Conservation (phyloP, 2,329 filamentous ascomycete genomes). For the Fusarium humuli region DNA sequence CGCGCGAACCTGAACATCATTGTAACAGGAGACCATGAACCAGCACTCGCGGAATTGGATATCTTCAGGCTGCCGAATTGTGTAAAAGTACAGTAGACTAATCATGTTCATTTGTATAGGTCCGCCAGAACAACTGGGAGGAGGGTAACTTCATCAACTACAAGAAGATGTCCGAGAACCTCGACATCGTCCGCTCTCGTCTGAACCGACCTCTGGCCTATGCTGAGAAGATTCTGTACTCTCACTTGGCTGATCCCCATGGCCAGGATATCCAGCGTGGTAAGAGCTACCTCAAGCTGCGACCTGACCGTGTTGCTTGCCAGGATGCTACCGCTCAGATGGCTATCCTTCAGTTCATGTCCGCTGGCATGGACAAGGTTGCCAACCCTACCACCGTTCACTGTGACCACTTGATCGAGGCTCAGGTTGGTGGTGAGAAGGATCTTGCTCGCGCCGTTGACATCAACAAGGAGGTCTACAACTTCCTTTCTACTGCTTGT, state of each 20-base stretch:
- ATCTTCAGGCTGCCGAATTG: not conserved
- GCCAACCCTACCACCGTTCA: constrained; percentile 96
- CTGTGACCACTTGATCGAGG: constrained; percentile 99
- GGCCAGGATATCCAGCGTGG: constrained; percentile 97
- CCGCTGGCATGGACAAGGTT: constrained; percentile 93
- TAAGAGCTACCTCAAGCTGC: constrained; percentile 93
- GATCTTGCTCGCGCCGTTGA: constrained; percentile 90
- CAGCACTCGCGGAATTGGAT: not conserved
- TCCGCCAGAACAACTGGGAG: constrained; percentile 98
- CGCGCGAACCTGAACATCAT: not conserved
- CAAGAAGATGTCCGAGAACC: constrained; percentile 99
- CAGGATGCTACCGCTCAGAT: constrained; percentile 99
- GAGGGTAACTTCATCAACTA: constrained; percentile 99
- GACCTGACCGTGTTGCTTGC: constrained; percentile 97
- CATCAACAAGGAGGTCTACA: constrained; percentile 99
- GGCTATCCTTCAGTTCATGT: constrained; percentile 99
- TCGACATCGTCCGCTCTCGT: constrained; percentile 86
- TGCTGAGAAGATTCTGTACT: constrained; percentile 99
- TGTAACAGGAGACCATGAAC: not conserved
- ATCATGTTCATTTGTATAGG: constrained; percentile 53
- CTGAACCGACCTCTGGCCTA: constrained; percentile 94
- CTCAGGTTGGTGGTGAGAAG: constrained; percentile 91
- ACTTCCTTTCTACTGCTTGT: constrained; percentile 93
- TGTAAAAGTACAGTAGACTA: constrained; percentile 21
- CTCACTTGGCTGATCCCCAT: constrained; percentile 96